Percentiles rank a stretch among this genome's conserved stretches.
Conservation (phyloP, 768 basidiomycete genomes). For the Stropharia rugosoannulata region DNA sequence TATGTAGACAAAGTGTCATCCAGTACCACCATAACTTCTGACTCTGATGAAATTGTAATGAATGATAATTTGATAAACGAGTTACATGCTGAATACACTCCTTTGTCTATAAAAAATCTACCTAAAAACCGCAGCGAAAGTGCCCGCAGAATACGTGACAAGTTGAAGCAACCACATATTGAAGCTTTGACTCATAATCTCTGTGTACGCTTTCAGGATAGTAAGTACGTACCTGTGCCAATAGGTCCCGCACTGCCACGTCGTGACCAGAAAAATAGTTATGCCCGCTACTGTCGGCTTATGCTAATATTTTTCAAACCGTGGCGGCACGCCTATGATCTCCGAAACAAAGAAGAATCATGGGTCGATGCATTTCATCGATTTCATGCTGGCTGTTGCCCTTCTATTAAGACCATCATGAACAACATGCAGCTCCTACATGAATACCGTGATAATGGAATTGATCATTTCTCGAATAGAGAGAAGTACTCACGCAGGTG, state of each 20-base stretch:
- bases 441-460: conserved; percentile 36
- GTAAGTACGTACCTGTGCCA: conserved; percentile 27
- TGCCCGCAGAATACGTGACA: too few relatives aligned
- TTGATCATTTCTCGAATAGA: conserved; percentile 25
- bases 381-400: background rate
- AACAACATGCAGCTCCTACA: conserved; percentile 42
- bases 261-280: conserved; percentile 16
- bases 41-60: too few relatives aligned
- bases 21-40: background rate
- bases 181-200: too few relatives aligned
- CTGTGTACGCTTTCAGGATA: background rate
- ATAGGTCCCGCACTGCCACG: conserved; percentile 35
- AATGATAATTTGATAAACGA: too few relatives aligned
- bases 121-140: conserved; percentile 2
- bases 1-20: conserved; percentile 16
- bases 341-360: conserved; percentile 12
- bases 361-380: conserved; percentile 31
- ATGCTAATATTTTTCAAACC: conserved; percentile 47
- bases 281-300: conserved; percentile 26
- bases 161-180: conserved; percentile 5
- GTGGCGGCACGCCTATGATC: conserved; percentile 28
- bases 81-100: too few relatives aligned
- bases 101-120: too few relatives aligned
- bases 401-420: conserved; percentile 6
- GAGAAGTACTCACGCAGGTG: too few relatives aligned